Base-by-base conservation (phyloP, 345 rosid species). In the Chamaenerion angustifolium region DNA sequence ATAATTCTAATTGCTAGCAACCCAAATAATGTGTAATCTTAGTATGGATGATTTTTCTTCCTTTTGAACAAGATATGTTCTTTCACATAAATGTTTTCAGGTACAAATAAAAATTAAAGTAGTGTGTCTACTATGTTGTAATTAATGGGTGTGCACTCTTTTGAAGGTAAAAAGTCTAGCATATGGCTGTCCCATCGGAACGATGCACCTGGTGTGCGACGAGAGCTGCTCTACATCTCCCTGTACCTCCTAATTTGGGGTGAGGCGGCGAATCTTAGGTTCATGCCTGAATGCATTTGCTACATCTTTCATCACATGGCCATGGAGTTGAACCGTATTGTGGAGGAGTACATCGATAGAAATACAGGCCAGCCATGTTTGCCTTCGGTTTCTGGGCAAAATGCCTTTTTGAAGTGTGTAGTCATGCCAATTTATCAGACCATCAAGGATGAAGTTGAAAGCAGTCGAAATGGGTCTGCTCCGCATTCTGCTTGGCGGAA, bases 401-500 rank as follows among this genome's bases (percentile, higher is more conserved):
- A 70, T 58, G 85, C 83, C 1, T 85, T 78, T 59, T 57, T 85
- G 67, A 68, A 68, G 60, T 43, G 18, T 10, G 67, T 85, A 8
- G 83, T 89, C 4, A 80, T 66, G 66, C 95, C 95, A 1, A 64
- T 89, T 48, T 89, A 85, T 60, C 45, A 60, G 5, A 85, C 95
- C 0, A 62, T 85, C 3, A 40, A 62, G 67, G 55, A 51, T 23
- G 97, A 89, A 68, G 72, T 77, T 21, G 73, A 74, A 40, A 69
- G 63, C 48, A 82, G 97, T 51, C 63, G 69, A 57, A 74, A 89
- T 45, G 97, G 95, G 37, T 82, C 75, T 0, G 69, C 65, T 42
- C 82, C 90, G 14, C 97, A 85, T 65, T 75, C 90, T 1, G 80
- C 80, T 4, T 89, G 97, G 97, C 68, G 97, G 70, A 89, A 89